Percentiles rank a stretch among this genome's conserved stretches.
Conservation (phyloP, 495 filamentous ascomycete genomes). For the Usnea hakonensis region DNA sequence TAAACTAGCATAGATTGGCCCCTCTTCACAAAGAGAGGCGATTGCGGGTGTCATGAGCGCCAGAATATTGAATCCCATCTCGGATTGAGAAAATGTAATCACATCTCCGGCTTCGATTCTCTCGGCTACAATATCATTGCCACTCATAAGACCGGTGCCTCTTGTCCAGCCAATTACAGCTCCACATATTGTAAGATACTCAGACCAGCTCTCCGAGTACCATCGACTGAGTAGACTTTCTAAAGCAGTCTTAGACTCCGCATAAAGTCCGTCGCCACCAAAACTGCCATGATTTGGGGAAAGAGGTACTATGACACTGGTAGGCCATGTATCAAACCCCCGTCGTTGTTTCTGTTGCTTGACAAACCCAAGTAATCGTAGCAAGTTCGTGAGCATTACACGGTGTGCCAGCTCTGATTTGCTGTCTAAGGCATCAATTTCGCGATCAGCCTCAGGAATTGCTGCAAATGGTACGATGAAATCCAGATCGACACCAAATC, state of each 20-base stretch:
- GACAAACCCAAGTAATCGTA: slow-evolving; percentile 21
- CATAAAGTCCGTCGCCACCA: slow-evolving; percentile 25
- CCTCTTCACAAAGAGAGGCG: background rate
- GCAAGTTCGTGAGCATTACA: slow-evolving; percentile 22
- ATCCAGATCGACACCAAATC: slow-evolving; percentile 22
- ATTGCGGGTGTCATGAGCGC: background rate
- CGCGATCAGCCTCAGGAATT: slow-evolving; percentile 19
- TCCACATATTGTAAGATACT: slow-evolving; percentile 23
- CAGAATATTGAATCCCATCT: background rate
- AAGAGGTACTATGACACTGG: slow-evolving; percentile 21
- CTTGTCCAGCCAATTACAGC: slow-evolving; percentile 27
- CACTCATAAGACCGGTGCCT: slow-evolving; percentile 24
- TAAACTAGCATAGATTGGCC: background rate
- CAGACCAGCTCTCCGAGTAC: slow-evolving; percentile 7
- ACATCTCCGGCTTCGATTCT: slow-evolving; percentile 16
- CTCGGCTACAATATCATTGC: slow-evolving; percentile 21
- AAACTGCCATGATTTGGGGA: slow-evolving; percentile 26
- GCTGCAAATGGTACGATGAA: slow-evolving; percentile 28
- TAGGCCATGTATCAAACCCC: slow-evolving; percentile 19
- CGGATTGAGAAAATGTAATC: slow-evolving; percentile 8
- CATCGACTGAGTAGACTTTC: slow-evolving; percentile 20
- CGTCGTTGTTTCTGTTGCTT: slow-evolving; percentile 1
- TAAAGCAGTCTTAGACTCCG: slow-evolving; percentile 25
- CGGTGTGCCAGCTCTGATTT: slow-evolving; percentile 25
- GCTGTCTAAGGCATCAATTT: slow-evolving; percentile 23